These are phyloP conservation scores for Aspergillus amoenus DNA, from an alignment of 2,329 filamentous ascomycete genomes.

Conservation along the genomic window DNA sequence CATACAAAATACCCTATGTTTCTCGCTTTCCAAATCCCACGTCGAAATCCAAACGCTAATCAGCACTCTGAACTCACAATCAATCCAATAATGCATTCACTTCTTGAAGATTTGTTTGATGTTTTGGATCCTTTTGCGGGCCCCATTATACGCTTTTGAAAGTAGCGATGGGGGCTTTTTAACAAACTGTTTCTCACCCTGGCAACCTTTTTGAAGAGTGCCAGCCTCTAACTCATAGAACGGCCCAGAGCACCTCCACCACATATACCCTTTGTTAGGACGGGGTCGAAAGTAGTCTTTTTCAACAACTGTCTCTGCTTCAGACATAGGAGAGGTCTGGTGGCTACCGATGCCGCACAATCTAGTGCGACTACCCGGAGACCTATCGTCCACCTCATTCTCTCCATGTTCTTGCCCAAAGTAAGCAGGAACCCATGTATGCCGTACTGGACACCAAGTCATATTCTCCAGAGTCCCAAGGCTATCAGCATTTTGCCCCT, in stretches of 20 bases:
- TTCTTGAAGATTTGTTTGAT: constrained; percentile 22
- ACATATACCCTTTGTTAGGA: not conserved
- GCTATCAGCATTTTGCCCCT: not conserved
- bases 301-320: not conserved
- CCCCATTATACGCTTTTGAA: constrained; percentile 13
- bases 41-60: not conserved
- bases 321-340: not conserved
- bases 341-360: not conserved
- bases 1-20: too few relatives aligned
- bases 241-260: constrained; percentile 1
- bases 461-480: not conserved
- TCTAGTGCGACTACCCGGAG: not conserved
- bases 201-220: not conserved
- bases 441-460: constrained; percentile 1
- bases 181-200: not conserved
- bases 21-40: not conserved
- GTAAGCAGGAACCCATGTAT: not conserved
- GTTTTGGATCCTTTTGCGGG: constrained; percentile 19
- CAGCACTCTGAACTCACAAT: not conserved
- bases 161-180: constrained; percentile 17
- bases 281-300: not conserved
- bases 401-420: not conserved
- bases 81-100: not conserved
- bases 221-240: constrained; percentile 2
- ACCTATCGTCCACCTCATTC: not conserved